phyloP scores from a whole-genome alignment of 257 asterid genomes.

The Paulownia fortunei region DNA sequence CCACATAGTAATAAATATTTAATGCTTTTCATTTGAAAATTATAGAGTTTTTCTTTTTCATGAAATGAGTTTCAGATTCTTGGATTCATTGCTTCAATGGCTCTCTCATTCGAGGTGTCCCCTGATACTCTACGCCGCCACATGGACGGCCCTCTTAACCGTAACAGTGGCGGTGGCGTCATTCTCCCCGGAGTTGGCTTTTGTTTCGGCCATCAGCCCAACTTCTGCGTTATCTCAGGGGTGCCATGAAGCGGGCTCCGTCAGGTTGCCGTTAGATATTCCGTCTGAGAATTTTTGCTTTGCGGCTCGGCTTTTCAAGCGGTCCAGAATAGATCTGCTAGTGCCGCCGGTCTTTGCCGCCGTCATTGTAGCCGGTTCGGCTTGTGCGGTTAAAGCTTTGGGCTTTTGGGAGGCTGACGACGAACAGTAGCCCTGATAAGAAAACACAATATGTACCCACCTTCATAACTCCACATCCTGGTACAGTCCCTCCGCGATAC shows the following conservation, averaged over 20 bases:
- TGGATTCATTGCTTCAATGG: slow-evolving; percentile 23
- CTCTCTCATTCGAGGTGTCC: slow-evolving; percentile 33
- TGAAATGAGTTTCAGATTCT: slow-evolving; percentile 46
- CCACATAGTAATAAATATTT: not conserved
- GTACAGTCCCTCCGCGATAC: too few species aligned
- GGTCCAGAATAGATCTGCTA: slow-evolving; percentile 51
- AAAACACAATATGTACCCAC: too few species aligned
- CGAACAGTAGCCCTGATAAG: slow-evolving; percentile 24
- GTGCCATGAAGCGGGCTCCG: slow-evolving; percentile 36
- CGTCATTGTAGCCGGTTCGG: slow-evolving; percentile 51
- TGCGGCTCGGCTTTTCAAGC: slow-evolving; percentile 43
- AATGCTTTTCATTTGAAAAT: not conserved
- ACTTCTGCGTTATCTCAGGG: slow-evolving; percentile 52
- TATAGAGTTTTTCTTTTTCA: not conserved
- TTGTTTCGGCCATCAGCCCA: slow-evolving; percentile 52
- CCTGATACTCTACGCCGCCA: slow-evolving; percentile 51
- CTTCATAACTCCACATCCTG: too few species aligned
- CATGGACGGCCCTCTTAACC: slow-evolving; percentile 63
- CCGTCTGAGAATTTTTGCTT: slow-evolving; percentile 61
- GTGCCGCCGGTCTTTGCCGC: slow-evolving; percentile 72
- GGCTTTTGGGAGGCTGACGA: slow-evolving; percentile 62
- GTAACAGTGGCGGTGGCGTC: slow-evolving; percentile 58
- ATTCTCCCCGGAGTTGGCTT: slow-evolving; percentile 58
- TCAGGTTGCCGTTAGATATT: slow-evolving; percentile 61
- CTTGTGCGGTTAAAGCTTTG: slow-evolving; percentile 63